Conservation (phyloP, 2,329 filamentous ascomycete genomes). For the Penicillium polonicum region DNA sequence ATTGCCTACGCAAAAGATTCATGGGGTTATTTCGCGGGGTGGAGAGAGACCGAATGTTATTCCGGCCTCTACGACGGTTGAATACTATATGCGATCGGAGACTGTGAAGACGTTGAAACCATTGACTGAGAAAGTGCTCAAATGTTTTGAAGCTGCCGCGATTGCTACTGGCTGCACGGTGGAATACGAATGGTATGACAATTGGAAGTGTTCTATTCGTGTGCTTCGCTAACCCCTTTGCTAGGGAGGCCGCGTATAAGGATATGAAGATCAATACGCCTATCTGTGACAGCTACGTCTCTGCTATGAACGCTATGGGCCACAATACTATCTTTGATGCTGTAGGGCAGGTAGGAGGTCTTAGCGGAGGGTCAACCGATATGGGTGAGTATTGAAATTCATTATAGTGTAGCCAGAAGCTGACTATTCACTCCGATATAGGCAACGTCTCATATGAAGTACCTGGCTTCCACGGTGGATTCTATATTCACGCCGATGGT, state of each 20-base stretch:
- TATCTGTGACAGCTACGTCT: conserved; percentile 33
- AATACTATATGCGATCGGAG: conserved; percentile 46
- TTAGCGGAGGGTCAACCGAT: conserved; percentile 30
- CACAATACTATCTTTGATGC: conserved; percentile 26
- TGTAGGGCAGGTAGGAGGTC: conserved; percentile 14
- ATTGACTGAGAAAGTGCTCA: conserved; percentile 28
- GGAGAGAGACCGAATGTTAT: conserved; percentile 57
- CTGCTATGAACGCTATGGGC: conserved; percentile 31
- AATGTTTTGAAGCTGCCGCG: conserved; percentile 36
- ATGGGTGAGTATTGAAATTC: conserved; percentile 22
- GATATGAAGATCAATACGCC: conserved; percentile 32
- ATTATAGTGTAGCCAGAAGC: not conserved
- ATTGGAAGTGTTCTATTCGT: not conserved
- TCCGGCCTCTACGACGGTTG: conserved; percentile 49
- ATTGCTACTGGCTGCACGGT: conserved; percentile 34
- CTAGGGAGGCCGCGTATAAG: conserved; percentile 30
- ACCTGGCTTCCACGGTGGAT: conserved; percentile 22
- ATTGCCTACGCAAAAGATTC: conserved; percentile 50
- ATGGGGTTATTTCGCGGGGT: conserved; percentile 54
- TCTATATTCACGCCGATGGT: conserved; percentile 17
- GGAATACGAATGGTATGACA: conserved; percentile 27
- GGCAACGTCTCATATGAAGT: conserved; percentile 21
- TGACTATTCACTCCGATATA: not conserved
- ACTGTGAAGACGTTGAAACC: conserved; percentile 40
- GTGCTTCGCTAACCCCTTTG: not conserved